A percentile compares a stretch with the other conserved stretches of the same genome.
Conservation (phyloP, 495 filamentous ascomycete species). For the Penicillium robsamsonii region DNA sequence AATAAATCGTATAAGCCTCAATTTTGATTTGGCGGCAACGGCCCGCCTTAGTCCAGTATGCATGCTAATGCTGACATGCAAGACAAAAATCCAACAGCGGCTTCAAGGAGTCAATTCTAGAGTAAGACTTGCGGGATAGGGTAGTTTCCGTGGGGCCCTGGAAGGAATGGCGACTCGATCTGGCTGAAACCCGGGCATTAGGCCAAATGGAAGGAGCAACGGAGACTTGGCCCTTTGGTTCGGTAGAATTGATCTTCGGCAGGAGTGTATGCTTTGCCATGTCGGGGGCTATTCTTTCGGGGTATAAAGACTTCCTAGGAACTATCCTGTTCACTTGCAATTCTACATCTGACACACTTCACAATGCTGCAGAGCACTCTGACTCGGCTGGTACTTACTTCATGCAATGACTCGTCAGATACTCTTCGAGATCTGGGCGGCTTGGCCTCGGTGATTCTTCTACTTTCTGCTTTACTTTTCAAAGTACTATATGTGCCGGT, state of each 20-base stretch:
- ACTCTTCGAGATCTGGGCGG: neutral
- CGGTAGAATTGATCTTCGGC: neutral
- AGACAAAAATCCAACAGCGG: constrained; percentile 1
- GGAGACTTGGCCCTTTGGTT: neutral
- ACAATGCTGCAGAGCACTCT: neutral
- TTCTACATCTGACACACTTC: neutral
- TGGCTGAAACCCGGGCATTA: neutral
- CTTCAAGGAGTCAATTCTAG: neutral
- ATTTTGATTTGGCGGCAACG: neutral
- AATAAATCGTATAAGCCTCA: neutral
- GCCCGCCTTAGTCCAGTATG: neutral
- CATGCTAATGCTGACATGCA: neutral
- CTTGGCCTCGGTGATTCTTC: neutral
- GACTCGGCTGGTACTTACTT: neutral
- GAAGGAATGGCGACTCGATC: too few species aligned
- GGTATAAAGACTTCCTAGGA: neutral
- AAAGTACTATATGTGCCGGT: neutral
- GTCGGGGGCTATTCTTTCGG: neutral
- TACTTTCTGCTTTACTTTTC: neutral
- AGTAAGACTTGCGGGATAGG: neutral
- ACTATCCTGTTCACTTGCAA: neutral
- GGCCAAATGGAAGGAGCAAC: neutral
- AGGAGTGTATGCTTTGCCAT: neutral
- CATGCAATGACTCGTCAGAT: neutral
- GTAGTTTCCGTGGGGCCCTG: too few species aligned